Percentiles rank a stretch among this genome's conserved stretches.
Conservation (phyloP, 1,284 basidiomycete species). For the Sparassis latifolia region DNA sequence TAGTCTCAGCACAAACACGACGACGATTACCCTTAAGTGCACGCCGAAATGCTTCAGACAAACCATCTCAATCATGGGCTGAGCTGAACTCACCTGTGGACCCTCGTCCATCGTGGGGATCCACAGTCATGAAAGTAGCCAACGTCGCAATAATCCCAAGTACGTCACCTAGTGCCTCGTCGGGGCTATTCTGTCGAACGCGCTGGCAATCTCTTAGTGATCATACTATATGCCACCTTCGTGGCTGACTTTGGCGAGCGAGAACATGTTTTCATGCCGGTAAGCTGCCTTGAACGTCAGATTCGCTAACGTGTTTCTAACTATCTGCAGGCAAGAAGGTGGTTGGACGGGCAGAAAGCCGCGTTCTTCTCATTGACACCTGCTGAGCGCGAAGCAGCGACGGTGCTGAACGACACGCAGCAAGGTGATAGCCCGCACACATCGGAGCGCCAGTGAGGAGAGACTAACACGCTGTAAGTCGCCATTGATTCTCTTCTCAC, state of each 20-base stretch:
- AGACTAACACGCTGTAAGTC: no score
- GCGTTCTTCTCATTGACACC: conserved; percentile 30
- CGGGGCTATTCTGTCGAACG: neutral
- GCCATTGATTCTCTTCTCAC: no score
- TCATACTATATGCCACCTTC: conserved; percentile 52
- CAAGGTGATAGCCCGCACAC: conserved; percentile 8
- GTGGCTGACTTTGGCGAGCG: conserved; percentile 60
- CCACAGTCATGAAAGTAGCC: conserved; percentile 17
- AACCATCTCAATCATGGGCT: conserved; percentile 2
- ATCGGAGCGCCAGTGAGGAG: no score
- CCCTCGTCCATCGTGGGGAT: conserved; percentile 18
- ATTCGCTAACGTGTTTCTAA: neutral
- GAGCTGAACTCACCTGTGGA: conserved; percentile 14
- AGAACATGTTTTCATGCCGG: conserved; percentile 66
- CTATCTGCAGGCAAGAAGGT: conserved; percentile 25
- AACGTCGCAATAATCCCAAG: conserved; percentile 24
- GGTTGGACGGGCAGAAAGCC: conserved; percentile 26
- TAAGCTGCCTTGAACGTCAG: conserved; percentile 16
- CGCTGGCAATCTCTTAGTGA: conserved; percentile 28
- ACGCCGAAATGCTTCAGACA: neutral
- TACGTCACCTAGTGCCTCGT: conserved; percentile 7
- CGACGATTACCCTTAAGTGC: no score
- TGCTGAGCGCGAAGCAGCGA: conserved; percentile 25
- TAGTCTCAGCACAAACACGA: no score
- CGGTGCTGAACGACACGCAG: conserved; percentile 2